phyloP scores from a whole-genome alignment of 371 early-diverging fungal species.

The Mucor velutinosus region DNA sequence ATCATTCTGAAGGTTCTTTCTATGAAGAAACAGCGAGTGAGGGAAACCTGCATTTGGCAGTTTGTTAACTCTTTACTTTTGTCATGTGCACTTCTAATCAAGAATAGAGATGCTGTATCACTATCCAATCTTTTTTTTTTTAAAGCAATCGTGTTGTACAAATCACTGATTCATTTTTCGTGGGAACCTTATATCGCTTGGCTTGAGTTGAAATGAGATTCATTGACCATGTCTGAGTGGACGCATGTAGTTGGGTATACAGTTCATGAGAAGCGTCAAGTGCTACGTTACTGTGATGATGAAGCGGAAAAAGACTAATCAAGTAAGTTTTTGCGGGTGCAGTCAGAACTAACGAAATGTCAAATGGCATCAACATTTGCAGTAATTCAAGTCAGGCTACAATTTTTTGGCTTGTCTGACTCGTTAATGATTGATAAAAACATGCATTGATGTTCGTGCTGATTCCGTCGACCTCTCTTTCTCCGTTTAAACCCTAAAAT shows the following conservation, averaged over 20 bases:
- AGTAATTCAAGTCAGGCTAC: background rate
- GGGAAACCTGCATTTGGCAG: background rate
- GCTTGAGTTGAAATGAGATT: background rate
- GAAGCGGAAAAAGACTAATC: background rate
- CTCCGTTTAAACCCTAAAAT: background rate
- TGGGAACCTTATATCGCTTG: background rate
- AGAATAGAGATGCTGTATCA: background rate
- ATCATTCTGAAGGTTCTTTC: background rate
- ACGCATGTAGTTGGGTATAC: background rate
- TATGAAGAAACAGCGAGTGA: background rate
- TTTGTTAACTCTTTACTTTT: background rate
- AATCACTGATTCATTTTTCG: background rate
- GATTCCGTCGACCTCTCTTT: background rate
- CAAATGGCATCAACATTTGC: background rate
- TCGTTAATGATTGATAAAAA: background rate
- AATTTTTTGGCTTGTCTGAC: background rate
- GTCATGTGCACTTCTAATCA: conserved; percentile 1
- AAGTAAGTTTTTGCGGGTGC: background rate
- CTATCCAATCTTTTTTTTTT: background rate
- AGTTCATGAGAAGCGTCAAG: background rate
- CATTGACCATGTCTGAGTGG: background rate
- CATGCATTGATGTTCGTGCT: background rate
- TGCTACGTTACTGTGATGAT: background rate
- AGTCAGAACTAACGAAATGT: background rate
- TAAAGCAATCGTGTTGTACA: background rate